Evolutionary conservation across 768 basidiomycete genomes (phyloP).

Genomic region (Udeniomyces megalosporus): DNA sequence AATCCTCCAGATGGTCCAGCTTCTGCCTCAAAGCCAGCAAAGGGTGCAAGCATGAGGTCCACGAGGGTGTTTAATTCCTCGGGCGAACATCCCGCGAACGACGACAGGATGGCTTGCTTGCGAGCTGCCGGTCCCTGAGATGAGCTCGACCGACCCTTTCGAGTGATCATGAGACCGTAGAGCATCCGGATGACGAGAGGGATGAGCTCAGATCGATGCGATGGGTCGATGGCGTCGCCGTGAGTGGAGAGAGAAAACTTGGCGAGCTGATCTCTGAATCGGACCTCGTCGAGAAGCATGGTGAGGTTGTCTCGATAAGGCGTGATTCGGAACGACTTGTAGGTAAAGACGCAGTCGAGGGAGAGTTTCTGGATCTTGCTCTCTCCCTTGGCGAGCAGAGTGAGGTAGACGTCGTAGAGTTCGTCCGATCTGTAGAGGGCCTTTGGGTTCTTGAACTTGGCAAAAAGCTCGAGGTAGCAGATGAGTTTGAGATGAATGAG

Average conservation of each 20-base stretch:
- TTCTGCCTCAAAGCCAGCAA: slow-evolving; percentile 25
- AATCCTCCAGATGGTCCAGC: slow-evolving; percentile 17
- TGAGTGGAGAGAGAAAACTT: slow-evolving; percentile 44
- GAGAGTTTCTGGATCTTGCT: slow-evolving; percentile 56
- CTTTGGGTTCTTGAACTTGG: slow-evolving; percentile 87
- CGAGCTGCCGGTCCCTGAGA: slow-evolving; percentile 47
- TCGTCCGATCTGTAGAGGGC: slow-evolving; percentile 54
- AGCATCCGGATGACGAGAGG: slow-evolving; percentile 56
- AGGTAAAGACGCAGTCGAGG: slow-evolving; percentile 62
- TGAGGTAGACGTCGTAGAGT: slow-evolving; percentile 49
- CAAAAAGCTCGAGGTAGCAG: slow-evolving; percentile 68
- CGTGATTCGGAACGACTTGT: slow-evolving; percentile 47
- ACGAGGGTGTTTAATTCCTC: slow-evolving; percentile 61
- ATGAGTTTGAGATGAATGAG: slow-evolving; percentile 32
- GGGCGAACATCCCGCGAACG: slow-evolving; percentile 52
- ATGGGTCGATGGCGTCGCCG: slow-evolving; percentile 38
- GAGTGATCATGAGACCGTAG: slow-evolving; percentile 77
- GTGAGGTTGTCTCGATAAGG: slow-evolving; percentile 50
- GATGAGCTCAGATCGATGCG: slow-evolving; percentile 50
- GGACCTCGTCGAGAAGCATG: slow-evolving; percentile 59
- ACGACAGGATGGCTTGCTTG: slow-evolving; percentile 55
- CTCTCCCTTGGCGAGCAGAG: slow-evolving; percentile 74
- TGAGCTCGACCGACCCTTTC: slow-evolving; percentile 42
- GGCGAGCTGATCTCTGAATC: slow-evolving; percentile 77
- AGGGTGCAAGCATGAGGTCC: slow-evolving; percentile 70